Base-by-base conservation (phyloP, 2,329 filamentous ascomycete genomes). In the Lanzia echinophila region DNA sequence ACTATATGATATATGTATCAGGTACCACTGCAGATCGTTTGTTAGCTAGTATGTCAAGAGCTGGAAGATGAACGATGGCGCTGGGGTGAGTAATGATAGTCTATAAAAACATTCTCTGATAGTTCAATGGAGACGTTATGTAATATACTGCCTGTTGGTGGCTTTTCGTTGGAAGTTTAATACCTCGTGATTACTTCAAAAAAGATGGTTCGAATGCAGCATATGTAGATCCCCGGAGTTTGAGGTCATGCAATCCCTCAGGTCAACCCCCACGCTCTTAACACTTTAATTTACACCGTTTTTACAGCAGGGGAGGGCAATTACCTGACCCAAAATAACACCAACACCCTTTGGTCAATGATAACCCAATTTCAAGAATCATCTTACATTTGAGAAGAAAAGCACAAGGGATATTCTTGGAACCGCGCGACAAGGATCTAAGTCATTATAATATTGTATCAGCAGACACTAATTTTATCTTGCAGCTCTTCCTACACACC, bases 401-500 rank as follows among this genome's bases (percentile, higher is more conserved):
- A 33, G 24, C 22, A 24, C 42, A n/a, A 50, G 46, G 31, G 22
- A 46, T 47, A 15, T 20, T 38, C 31, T n/a, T n/a, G n/a, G n/a
- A 38, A 44, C 51, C 51, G 36, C 51, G 51, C 51, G 38, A 36
- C 28, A 50, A n/a, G 31, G 31, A 31, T 42, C n/a, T 45, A 50
- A 38, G 46, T 50, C 46, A 54, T 49, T 36, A n/a, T n/a, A n/a
- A 54, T 44, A 19, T 38, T 31, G n/a, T 20, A 54, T 54, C 51
- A 49, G 51, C 51, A 49, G 51, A 54, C 51, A n/a, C n/a, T n/a
- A n/a, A 17, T 50, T 50, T 15, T 10, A 48, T 38, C 28, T 17
- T 48, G 43, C 50, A 53, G 43, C 50, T 28, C n/a, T n/a, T n/a
- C n/a, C n/a, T n/a, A n/a, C n/a, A n/a, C n/a, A n/a, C 24, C 50